Evolutionary conservation across 1,284 basidiomycete species (phyloP).

Genomic region (Cryptococcus sp.): DNA sequence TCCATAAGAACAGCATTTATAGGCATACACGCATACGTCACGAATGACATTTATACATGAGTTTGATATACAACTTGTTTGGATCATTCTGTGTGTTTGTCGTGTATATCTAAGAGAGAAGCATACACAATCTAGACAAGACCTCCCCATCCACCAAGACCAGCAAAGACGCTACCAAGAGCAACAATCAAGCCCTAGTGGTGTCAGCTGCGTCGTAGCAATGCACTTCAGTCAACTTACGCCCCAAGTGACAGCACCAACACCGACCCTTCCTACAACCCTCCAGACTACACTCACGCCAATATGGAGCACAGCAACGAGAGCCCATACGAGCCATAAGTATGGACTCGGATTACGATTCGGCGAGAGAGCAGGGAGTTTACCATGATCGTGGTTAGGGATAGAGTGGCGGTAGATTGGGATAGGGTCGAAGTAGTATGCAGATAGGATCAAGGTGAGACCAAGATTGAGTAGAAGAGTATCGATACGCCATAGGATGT

Average conservation of each 20-base stretch:
- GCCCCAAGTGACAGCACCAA: conserved; percentile 47
- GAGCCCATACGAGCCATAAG: conserved; percentile 33
- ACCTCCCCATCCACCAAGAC: conserved; percentile 45
- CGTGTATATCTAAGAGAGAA: too few relatives aligned
- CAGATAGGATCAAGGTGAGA: conserved; percentile 44
- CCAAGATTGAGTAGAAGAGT: conserved; percentile 48
- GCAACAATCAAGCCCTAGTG: conserved; percentile 44
- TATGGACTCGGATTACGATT: conserved; percentile 15
- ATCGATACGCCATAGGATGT: conserved; percentile 46
- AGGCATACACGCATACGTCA: background rate
- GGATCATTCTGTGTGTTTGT: too few relatives aligned
- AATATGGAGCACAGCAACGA: conserved; percentile 34
- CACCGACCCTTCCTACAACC: conserved; percentile 39
- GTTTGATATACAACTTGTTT: background rate
- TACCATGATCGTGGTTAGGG: background rate
- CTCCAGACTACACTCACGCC: conserved; percentile 40
- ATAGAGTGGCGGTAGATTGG: conserved; percentile 37
- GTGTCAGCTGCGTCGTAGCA: background rate
- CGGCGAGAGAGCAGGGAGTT: background rate
- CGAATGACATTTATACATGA: background rate
- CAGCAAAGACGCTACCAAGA: conserved; percentile 45
- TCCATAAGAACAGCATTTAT: background rate
- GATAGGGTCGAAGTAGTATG: conserved; percentile 43
- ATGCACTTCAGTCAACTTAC: conserved; percentile 26
- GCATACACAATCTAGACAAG: conserved; percentile 18